Evolutionary conservation across 2,329 filamentous ascomycete species (phyloP), one percentile per base, ranked within the genome.

Genomic region (Monosporascus sp.): DNA sequence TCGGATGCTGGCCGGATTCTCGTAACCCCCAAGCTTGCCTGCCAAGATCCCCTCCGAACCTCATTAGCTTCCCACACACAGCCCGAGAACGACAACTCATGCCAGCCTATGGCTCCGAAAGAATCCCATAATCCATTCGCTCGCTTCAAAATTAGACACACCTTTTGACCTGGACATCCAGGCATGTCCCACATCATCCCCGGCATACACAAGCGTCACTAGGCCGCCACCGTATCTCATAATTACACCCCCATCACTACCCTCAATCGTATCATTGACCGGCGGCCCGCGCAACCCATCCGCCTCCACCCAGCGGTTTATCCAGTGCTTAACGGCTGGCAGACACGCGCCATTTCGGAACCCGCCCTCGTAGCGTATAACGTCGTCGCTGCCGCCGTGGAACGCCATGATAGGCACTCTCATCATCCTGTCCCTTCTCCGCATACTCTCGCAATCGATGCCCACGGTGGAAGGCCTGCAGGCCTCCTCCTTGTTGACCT

Each of bases 381-480:
- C 74, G 3, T 57, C 66, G 60, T 80, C 77, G 2, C 57, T 67
- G 4, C 67, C 70, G 8, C 77, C 76, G 59, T 80, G 77, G 39
- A 78, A 72, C 47, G 76, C 76, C 7, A 80, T 60, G 15, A 80
- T 67, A 2, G 76, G 75, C 3, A 77, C 53, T 5, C 67, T 62
- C 0, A 46, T 58, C 48, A 65, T 62, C 5, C 60, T 64, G 0
- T 70, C 65, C 4, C 52, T 11, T 20, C 18, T 20, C 8, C 17
- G 39, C 18, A 43, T 20, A n/a, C 17, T n/a, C 37, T 18, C 61
- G 62, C 72, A 77, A 14, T 60, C 65, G 39, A 65, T 63, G 1
- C 54, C 18, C 9, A 73, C 66, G 20, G 67, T 69, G 17, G 60
- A 38, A 0, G 71, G 66, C 7, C 67, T 52, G 59, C 69, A 72